Evolutionary conservation across 139 green algal genomes (phyloP).

Genomic region (Pedinophyceae sp.): DNA sequence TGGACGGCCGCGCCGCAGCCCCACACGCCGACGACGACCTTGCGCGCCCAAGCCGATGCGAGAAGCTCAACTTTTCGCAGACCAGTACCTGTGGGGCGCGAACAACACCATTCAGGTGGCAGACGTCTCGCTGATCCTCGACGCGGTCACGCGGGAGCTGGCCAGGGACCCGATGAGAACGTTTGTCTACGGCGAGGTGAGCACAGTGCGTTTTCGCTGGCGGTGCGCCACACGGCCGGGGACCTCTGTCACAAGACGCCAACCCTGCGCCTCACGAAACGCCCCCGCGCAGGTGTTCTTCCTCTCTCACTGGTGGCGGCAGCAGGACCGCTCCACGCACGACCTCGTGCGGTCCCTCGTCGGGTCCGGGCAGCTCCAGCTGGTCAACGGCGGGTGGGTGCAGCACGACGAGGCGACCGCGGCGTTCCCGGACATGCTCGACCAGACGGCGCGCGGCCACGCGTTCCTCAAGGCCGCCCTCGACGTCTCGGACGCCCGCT

Average conservation of each 20-base stretch:
- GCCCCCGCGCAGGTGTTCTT: too few relatives aligned
- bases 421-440: slow-evolving; percentile 72
- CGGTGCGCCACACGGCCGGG: too few relatives aligned
- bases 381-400: slow-evolving; percentile 68
- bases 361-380: slow-evolving; percentile 35
- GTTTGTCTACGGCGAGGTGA: slow-evolving; percentile 61
- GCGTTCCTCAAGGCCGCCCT: slow-evolving; percentile 15
- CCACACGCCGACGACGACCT: too few relatives aligned
- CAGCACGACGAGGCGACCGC: slow-evolving; percentile 79
- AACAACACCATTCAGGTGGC: slow-evolving; percentile 57
- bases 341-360: slow-evolving; percentile 35
- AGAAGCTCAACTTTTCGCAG: too few relatives aligned
- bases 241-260: too few relatives aligned
- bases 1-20: too few relatives aligned
- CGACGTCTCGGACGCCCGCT: slow-evolving; percentile 4
- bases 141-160: slow-evolving; percentile 49
- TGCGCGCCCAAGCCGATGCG: too few relatives aligned
- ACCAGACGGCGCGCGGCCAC: slow-evolving; percentile 72
- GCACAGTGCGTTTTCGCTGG: too few relatives aligned
- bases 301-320: slow-evolving; percentile 64
- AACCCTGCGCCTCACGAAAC: too few relatives aligned
- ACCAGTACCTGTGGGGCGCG: slow-evolving; percentile 68
- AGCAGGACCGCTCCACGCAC: slow-evolving; percentile 29
- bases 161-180: slow-evolving; percentile 35
- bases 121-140: slow-evolving; percentile 32